phyloP scores from a whole-genome alignment of 2,329 filamentous ascomycete genomes.

The Simplicillium sp. region DNA sequence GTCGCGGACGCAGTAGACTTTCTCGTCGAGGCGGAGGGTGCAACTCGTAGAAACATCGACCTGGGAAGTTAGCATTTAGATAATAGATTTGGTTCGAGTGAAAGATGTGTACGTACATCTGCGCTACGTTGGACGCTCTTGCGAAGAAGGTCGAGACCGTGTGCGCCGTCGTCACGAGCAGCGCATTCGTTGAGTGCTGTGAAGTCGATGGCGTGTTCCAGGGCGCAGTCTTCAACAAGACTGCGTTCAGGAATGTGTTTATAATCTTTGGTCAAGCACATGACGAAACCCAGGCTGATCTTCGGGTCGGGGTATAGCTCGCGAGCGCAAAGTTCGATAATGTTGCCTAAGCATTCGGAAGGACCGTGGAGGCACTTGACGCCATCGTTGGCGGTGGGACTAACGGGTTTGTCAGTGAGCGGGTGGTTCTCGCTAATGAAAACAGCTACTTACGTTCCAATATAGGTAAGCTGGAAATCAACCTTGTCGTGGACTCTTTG shows the following conservation, averaged over 20 bases:
- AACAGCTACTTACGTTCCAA: conserved; percentile 55
- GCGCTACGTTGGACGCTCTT: conserved; percentile 56
- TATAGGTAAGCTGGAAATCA: conserved; percentile 83
- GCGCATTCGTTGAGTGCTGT: conserved; percentile 73
- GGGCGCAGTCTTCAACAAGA: conserved; percentile 78
- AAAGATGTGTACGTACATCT: conserved; percentile 30
- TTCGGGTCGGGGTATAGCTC: conserved; percentile 77
- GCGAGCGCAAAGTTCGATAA: conserved; percentile 84
- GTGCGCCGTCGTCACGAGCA: conserved; percentile 63
- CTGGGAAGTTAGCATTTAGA: conserved; percentile 17
- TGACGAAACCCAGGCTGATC: conserved; percentile 83
- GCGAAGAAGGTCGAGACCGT: conserved; percentile 58
- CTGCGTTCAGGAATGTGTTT: conserved; percentile 63
- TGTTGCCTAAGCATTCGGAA: conserved; percentile 84
- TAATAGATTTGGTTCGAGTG: conserved; percentile 1
- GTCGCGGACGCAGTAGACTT: conserved; percentile 80
- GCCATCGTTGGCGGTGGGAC: conserved; percentile 65
- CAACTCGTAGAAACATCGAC: conserved; percentile 63
- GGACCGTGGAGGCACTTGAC: conserved; percentile 86
- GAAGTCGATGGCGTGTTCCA: conserved; percentile 86
- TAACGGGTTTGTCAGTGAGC: conserved; percentile 21
- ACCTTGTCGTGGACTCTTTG: conserved; percentile 72
- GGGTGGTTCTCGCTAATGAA: background rate
- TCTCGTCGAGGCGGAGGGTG: conserved; percentile 67
- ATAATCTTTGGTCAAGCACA: conserved; percentile 77